phyloP scores from a whole-genome alignment of 768 basidiomycete genomes.

The Multifurca ochricompacta region DNA sequence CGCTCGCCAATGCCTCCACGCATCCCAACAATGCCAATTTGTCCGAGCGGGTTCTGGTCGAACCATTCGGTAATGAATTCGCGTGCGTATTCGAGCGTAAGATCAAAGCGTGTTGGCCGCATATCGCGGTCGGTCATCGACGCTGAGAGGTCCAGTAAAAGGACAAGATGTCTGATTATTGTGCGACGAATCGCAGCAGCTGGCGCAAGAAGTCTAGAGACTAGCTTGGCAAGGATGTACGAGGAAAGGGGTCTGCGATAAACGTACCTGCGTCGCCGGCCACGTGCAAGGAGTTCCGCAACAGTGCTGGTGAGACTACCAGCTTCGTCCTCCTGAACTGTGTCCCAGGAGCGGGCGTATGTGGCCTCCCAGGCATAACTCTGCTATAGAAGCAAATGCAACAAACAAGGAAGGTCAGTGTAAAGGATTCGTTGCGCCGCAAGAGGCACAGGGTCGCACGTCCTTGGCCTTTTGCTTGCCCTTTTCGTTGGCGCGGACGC shows the following conservation, averaged over 20 bases:
- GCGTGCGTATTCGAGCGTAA: slow-evolving; percentile 82
- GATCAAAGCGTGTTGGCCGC: slow-evolving; percentile 88
- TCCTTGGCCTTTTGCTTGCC: slow-evolving; percentile 19
- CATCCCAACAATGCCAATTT: slow-evolving; percentile 93
- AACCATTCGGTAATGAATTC: slow-evolving; percentile 97
- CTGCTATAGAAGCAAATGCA: slow-evolving; percentile 38
- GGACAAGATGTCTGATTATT: slow-evolving; percentile 91
- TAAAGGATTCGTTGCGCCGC: neutral
- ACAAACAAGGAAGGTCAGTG: neutral
- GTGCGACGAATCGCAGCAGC: slow-evolving; percentile 83
- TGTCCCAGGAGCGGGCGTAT: slow-evolving; percentile 93
- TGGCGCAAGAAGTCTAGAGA: slow-evolving; percentile 68
- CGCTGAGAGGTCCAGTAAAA: slow-evolving; percentile 85
- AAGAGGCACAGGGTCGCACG: slow-evolving; percentile 4
- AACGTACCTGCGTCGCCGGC: slow-evolving; percentile 73
- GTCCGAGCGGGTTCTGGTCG: slow-evolving; percentile 97
- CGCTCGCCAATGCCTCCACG: slow-evolving; percentile 86
- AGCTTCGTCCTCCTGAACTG: slow-evolving; percentile 90
- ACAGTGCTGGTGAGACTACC: slow-evolving; percentile 89
- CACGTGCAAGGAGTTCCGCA: slow-evolving; percentile 79
- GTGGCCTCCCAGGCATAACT: slow-evolving; percentile 95
- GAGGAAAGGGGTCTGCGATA: neutral
- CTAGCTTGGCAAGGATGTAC: neutral
- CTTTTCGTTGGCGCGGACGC: slow-evolving; percentile 8
- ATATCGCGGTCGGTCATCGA: slow-evolving; percentile 96